A percentile compares a stretch with the other conserved stretches of the same genome.
phyloP scores from a whole-genome alignment of 2,329 filamentous ascomycete species.

The Xylariaceae sp. region DNA sequence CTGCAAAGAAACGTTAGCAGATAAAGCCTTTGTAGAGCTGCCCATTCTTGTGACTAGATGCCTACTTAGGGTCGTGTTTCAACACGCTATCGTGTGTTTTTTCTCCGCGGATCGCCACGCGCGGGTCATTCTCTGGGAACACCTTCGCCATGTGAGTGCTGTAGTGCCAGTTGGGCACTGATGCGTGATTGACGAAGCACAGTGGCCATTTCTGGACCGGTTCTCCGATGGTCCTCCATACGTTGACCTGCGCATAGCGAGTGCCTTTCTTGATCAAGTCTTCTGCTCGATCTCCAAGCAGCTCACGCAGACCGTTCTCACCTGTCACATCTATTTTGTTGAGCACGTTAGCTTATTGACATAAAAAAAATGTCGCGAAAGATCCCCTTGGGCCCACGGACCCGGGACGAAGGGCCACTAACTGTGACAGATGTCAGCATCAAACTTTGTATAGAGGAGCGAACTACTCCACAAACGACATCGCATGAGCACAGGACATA shows the following conservation, averaged over 20 bases:
- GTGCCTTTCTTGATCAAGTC: slow-evolving; percentile 23
- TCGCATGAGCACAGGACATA: no score
- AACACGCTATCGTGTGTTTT: slow-evolving; percentile 28
- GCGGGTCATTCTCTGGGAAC: slow-evolving; percentile 25
- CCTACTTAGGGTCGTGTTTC: slow-evolving; percentile 25
- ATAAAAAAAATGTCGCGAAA: no score
- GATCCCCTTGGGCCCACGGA: no score
- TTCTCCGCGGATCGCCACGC: slow-evolving; percentile 24
- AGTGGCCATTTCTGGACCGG: slow-evolving; percentile 27
- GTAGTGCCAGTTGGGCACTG: slow-evolving; percentile 23
- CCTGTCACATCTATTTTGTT: slow-evolving; percentile 16
- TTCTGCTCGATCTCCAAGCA: slow-evolving; percentile 23
- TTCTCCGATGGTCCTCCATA: slow-evolving; percentile 27
- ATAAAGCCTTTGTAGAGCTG: slow-evolving; percentile 1
- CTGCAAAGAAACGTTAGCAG: slow-evolving; percentile 13
- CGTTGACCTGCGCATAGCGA: slow-evolving; percentile 26
- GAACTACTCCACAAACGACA: no score
- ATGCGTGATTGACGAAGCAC: slow-evolving; percentile 25
- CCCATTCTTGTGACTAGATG: not conserved
- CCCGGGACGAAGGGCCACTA: no score
- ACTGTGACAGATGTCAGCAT: no score
- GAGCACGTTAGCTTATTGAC: no score
- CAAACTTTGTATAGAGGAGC: no score
- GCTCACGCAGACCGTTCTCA: slow-evolving; percentile 23
- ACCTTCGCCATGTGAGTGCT: slow-evolving; percentile 24